phyloP scores from a whole-genome alignment of 139 green algal species.

The Picochlorum sp. region DNA sequence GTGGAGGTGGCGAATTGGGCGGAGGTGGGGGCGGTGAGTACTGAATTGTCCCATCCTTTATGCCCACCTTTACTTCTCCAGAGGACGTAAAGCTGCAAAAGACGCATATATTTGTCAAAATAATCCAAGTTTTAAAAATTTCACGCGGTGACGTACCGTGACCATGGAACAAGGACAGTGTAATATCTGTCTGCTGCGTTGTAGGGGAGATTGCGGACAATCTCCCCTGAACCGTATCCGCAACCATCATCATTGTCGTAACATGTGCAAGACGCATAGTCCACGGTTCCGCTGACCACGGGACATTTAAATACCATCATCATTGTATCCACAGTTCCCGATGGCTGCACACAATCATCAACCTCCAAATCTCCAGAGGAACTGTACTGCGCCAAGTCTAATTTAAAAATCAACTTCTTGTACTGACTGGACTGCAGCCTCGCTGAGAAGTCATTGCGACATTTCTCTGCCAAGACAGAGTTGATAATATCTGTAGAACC shows the following conservation, averaged over 20 bases:
- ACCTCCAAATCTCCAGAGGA: background rate
- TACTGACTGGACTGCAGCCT: background rate
- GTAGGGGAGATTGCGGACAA: background rate
- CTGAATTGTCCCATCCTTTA: too few species aligned
- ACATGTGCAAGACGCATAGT: background rate
- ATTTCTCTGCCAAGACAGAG: background rate
- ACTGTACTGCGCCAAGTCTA: background rate
- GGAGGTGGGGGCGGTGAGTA: too few species aligned
- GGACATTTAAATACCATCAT: background rate
- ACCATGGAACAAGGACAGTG: background rate
- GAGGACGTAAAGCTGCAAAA: too few species aligned
- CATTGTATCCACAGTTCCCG: background rate
- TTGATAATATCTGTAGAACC: background rate
- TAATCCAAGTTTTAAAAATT: too few species aligned
- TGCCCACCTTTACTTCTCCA: too few species aligned
- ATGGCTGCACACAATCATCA: background rate
- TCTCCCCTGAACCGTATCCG: background rate
- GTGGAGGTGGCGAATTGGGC: too few species aligned
- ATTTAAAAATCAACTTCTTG: background rate
- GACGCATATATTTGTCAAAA: too few species aligned
- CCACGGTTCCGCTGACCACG: too few species aligned
- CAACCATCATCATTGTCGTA: conserved; percentile 3
- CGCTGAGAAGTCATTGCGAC: background rate
- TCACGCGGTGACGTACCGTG: too few species aligned
- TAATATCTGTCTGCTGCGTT: background rate